Conservation (phyloP, 2,329 filamentous ascomycete genomes). For the Claviceps pusilla region DNA sequence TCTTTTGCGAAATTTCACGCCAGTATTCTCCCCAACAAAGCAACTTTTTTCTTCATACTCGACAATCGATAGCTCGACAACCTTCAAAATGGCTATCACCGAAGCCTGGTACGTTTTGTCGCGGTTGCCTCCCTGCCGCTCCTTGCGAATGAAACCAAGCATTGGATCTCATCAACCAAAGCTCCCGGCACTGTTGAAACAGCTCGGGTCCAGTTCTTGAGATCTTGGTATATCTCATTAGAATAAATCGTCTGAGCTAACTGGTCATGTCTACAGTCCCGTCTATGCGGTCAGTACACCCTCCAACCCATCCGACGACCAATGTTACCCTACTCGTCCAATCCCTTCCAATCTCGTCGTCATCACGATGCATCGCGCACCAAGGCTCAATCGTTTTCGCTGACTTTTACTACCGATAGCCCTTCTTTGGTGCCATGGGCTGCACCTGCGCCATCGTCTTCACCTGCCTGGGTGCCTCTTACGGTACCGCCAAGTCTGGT, state of each 20-base stretch:
- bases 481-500: conserved; percentile 97
- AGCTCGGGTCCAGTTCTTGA: neutral
- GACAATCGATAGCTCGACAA: conserved; percentile 13
- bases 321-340: conserved; percentile 15
- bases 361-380: conserved; percentile 8
- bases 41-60: conserved; percentile 6
- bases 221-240: neutral
- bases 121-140: conserved; percentile 16
- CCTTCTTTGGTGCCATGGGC: conserved; percentile 96
- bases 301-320: conserved; percentile 14
- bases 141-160: conserved; percentile 12
- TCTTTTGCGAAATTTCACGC: neutral
- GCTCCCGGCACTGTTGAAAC: conserved; percentile 14
- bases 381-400: conserved; percentile 11
- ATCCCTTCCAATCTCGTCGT: conserved; percentile 7
- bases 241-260: conserved; percentile 25
- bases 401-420: conserved; percentile 27
- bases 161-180: conserved; percentile 4
- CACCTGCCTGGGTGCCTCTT: conserved; percentile 91
- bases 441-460: conserved; percentile 95
- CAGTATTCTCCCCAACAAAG: neutral
- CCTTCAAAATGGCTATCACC: conserved; percentile 50
- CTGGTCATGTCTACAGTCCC: conserved; percentile 46
- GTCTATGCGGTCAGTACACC: conserved; percentile 86
- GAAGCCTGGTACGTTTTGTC: conserved; percentile 62